These are phyloP conservation scores for Solanum hybrid DNA, from an alignment of 305 asterid species.

Conservation along the genomic window DNA sequence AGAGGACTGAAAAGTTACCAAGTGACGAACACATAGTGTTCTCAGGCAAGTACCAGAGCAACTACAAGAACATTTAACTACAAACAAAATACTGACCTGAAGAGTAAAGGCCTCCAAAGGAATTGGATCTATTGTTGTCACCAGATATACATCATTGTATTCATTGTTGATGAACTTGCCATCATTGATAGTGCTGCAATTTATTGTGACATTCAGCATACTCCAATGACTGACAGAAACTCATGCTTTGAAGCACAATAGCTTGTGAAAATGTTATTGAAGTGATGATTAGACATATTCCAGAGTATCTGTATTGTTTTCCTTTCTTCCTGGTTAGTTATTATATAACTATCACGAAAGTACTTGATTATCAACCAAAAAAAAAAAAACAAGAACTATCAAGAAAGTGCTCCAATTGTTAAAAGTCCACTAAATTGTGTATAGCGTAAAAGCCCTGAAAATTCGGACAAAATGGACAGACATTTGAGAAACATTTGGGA, in stretches of 20 bases:
- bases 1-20: neutral
- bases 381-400: neutral
- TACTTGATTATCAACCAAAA: neutral
- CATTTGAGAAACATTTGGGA: neutral
- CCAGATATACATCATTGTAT: constrained; percentile 84
- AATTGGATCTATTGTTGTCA: constrained; percentile 75
- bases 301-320: neutral
- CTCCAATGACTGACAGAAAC: neutral
- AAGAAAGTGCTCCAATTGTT: neutral
- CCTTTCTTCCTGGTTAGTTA: neutral
- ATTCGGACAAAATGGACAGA: neutral
- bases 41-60: neutral
- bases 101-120: constrained; percentile 94
- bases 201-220: constrained; percentile 14
- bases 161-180: constrained; percentile 85
- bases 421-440: neutral
- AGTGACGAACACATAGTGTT: neutral
- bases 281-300: neutral
- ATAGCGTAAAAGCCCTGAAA: neutral
- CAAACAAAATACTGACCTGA: constrained; percentile 48
- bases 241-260: neutral
- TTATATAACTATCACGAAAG: neutral
- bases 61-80: neutral
- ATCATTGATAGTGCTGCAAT: constrained; percentile 61
- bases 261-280: neutral